Conservation (phyloP, 148 eudicot species). For the Simmondsia chinensis region DNA sequence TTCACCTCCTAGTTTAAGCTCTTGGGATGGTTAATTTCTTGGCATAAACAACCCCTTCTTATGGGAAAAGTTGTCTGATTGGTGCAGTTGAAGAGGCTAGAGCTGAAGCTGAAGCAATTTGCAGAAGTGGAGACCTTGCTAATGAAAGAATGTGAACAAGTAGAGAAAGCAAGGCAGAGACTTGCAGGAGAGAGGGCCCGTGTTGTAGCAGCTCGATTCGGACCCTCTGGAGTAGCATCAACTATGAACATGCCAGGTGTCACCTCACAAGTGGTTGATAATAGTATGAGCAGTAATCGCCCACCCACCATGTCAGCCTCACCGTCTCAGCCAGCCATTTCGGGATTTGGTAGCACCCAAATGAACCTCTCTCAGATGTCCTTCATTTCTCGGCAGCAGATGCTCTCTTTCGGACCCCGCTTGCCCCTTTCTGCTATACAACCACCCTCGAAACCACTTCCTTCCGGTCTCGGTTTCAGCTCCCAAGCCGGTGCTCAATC, state of each 20-base stretch:
- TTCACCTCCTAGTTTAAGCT: too few species aligned
- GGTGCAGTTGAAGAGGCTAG: slow-evolving; percentile 83
- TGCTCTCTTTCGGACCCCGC: slow-evolving; percentile 75
- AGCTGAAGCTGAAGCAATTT: slow-evolving; percentile 92
- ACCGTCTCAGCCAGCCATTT: slow-evolving; percentile 45
- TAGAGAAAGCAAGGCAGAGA: slow-evolving; percentile 83
- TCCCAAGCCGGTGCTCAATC: slow-evolving; percentile 48
- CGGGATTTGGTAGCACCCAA: slow-evolving; percentile 51
- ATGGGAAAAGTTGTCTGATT: neutral
- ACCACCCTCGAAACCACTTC: slow-evolving; percentile 45
- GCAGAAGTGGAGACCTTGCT: slow-evolving; percentile 87
- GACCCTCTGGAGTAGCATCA: slow-evolving; percentile 33
- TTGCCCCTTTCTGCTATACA: slow-evolving; percentile 74
- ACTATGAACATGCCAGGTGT: slow-evolving; percentile 21
- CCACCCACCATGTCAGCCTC: slow-evolving; percentile 38
- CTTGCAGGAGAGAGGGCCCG: slow-evolving; percentile 60
- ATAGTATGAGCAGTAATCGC: slow-evolving; percentile 35
- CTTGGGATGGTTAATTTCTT: too few species aligned
- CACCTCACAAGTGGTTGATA: slow-evolving; percentile 23
- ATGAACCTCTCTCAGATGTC: slow-evolving; percentile 49
- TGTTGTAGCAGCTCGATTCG: slow-evolving; percentile 45
- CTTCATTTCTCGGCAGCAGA: slow-evolving; percentile 54
- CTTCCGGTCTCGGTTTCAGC: slow-evolving; percentile 44
- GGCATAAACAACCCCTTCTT: too few species aligned
- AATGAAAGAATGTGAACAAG: slow-evolving; percentile 95